Base-by-base conservation (phyloP, 2,329 filamentous ascomycete species). In the Diplodia seriata region DNA sequence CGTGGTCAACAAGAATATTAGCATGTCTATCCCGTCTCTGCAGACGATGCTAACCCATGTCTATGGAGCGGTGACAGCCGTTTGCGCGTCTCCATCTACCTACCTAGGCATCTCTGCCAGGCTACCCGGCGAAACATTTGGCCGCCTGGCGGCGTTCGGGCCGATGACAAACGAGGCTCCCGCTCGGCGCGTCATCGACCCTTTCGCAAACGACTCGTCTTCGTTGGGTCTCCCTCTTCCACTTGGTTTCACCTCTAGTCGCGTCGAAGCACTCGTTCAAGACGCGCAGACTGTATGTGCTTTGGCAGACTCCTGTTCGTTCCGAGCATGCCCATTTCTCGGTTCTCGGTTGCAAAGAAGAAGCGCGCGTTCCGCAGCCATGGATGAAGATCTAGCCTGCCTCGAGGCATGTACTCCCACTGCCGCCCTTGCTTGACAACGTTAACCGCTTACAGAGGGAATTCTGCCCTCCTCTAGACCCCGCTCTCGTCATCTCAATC, bases 401-500 rank as follows among this genome's bases (percentile, higher is more conserved):
- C 50, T 66, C 3, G 47, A 66, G 47, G 62, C 31, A 54, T 51
- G 62, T 43, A 18, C 62, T 11, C 50, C 50, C 1, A 4, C 15
- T 31, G 29, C 20, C 29, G 11, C 59, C 59, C 59, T 63, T 63
- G 59, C 47, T 18, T 51, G 29, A 7, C n/a, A 8, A 7, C 6
- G 36, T 63, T 63, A 63, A 63, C 43, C n/a, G 36, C 7, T 53
- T 72, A 40, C 70, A 94, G 89, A 85, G 88, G 70, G 87, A 90
- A 71, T 94, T 92, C 74, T 89, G 89, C 75, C 86, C 90, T 29
- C 86, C 90, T 20, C 79, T 97, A 50, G 94, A 97, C 72, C 87
- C 93, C 71, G 86, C 92, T 0, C 85, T 94, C 14, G 86, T 97
- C 68, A 85, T 90, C 66, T 90, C 92, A 4, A 91, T 97, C 61